A percentile compares a stretch with the other conserved stretches of the same genome.
Evolutionary conservation across 805 yeast species (phyloP).

Genomic region (Ogataea nakhonphanomensis): DNA sequence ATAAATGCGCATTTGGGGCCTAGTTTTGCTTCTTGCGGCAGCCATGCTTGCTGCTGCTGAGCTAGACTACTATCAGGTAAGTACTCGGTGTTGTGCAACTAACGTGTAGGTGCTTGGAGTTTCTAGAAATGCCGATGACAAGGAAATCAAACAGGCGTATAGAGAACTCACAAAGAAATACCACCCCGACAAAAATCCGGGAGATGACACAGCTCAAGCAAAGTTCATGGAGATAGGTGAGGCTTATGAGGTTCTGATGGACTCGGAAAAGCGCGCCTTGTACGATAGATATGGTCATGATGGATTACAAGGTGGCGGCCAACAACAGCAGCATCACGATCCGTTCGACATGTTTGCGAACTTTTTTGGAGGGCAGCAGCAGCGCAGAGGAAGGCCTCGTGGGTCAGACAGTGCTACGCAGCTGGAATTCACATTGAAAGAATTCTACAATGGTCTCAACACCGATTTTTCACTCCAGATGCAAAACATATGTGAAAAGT

Average conservation of each 20-base stretch:
- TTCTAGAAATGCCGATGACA: constrained; percentile 62
- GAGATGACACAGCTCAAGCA: constrained; percentile 76
- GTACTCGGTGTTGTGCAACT: constrained; percentile 1
- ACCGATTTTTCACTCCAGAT: constrained; percentile 59
- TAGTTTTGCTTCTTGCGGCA: neutral
- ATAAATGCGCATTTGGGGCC: constrained; percentile 5
- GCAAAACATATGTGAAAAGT: constrained; percentile 71
- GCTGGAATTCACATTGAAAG: constrained; percentile 55
- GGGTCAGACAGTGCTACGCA: constrained; percentile 59
- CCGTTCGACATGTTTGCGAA: constrained; percentile 58
- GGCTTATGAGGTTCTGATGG: constrained; percentile 83
- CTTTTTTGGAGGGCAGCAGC: constrained; percentile 46
- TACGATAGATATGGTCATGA: constrained; percentile 80
- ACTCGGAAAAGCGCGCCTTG: constrained; percentile 60
- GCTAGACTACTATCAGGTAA: constrained; percentile 38
- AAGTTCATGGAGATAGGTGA: constrained; percentile 88
- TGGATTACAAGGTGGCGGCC: constrained; percentile 57
- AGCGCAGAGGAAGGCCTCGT: constrained; percentile 41
- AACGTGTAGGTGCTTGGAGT: constrained; percentile 58
- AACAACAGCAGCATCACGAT: constrained; percentile 30
- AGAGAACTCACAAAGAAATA: constrained; percentile 75
- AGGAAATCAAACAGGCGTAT: constrained; percentile 82
- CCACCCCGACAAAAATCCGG: constrained; percentile 94
- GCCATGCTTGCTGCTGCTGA: constrained; percentile 30
- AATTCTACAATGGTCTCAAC: constrained; percentile 68